phyloP scores from a whole-genome alignment of 345 rosid genomes.

The Kernera saxatilis region DNA sequence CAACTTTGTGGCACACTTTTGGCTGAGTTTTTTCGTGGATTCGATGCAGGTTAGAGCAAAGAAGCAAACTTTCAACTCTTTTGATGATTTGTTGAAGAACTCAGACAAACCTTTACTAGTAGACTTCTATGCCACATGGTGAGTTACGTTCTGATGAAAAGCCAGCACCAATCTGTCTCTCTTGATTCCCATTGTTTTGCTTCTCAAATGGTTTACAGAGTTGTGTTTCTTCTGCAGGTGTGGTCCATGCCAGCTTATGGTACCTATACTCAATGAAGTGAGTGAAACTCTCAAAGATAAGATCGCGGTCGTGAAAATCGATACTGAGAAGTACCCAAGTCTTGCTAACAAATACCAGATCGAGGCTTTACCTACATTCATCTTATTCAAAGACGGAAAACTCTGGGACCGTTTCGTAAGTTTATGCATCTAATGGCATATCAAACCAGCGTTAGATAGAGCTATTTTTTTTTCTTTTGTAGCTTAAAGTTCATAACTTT shows the following conservation, averaged over 20 bases:
- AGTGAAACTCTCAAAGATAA: constrained; percentile 57
- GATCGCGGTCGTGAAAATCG: constrained; percentile 74
- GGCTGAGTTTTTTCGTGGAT: neutral
- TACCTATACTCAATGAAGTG: constrained; percentile 74
- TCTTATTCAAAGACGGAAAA: constrained; percentile 78
- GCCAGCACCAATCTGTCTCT: neutral
- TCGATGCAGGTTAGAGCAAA: constrained; percentile 51
- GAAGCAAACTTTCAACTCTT: constrained; percentile 66
- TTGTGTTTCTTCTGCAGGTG: constrained; percentile 48
- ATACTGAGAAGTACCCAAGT: constrained; percentile 83
- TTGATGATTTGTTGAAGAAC: constrained; percentile 65
- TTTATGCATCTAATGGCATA: neutral
- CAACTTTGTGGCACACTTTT: neutral
- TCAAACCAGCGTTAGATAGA: neutral
- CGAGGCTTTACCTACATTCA: constrained; percentile 83
- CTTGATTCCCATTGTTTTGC: too few species aligned
- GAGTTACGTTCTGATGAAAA: constrained; percentile 9
- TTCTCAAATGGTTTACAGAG: neutral
- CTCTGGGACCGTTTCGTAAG: constrained; percentile 88
- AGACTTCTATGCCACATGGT: constrained; percentile 94
- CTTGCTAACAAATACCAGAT: constrained; percentile 69
- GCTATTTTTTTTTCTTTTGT: neutral
- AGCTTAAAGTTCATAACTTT: neutral
- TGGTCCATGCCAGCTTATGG: constrained; percentile 94
- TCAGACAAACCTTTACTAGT: constrained; percentile 75